A percentile compares a stretch with the other conserved stretches of the same genome.
These are phyloP conservation scores for Vitis hybrid DNA, from an alignment of 177 flowering plant species.

Conservation along the genomic window DNA sequence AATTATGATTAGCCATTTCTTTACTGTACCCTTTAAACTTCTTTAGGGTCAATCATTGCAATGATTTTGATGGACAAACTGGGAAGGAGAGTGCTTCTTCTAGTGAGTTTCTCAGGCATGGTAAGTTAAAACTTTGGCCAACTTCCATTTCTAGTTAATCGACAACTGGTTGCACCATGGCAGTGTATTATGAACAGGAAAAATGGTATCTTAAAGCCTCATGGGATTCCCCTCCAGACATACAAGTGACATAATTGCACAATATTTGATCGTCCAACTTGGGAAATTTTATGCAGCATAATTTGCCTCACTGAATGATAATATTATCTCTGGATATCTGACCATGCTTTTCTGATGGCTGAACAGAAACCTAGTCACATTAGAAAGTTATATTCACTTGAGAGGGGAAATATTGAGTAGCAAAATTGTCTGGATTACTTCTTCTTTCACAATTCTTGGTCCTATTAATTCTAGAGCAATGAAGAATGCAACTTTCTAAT, in stretches of 20 bases:
- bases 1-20: constrained; percentile 2
- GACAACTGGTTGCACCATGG: too few species aligned
- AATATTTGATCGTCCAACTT: neutral
- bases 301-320: neutral
- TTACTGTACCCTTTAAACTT: neutral
- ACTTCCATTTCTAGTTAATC: too few species aligned
- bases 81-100: constrained; percentile 77
- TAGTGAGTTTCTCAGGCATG: constrained; percentile 87
- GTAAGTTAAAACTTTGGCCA: constrained; percentile 23
- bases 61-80: constrained; percentile 82
- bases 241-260: neutral
- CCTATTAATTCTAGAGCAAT: too few species aligned
- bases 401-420: neutral
- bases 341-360: neutral
- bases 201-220: too few species aligned
- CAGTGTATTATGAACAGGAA: too few species aligned
- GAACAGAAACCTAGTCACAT: neutral
- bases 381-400: neutral
- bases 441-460: neutral
- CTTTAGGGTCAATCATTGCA: constrained; percentile 73
- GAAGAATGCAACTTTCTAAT: too few species aligned
- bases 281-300: neutral
- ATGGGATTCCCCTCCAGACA: too few species aligned
- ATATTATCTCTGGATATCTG: neutral
- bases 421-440: neutral